phyloP scores from a whole-genome alignment of 805 yeast genomes.

The Kurtzmaniella cleridarum region DNA sequence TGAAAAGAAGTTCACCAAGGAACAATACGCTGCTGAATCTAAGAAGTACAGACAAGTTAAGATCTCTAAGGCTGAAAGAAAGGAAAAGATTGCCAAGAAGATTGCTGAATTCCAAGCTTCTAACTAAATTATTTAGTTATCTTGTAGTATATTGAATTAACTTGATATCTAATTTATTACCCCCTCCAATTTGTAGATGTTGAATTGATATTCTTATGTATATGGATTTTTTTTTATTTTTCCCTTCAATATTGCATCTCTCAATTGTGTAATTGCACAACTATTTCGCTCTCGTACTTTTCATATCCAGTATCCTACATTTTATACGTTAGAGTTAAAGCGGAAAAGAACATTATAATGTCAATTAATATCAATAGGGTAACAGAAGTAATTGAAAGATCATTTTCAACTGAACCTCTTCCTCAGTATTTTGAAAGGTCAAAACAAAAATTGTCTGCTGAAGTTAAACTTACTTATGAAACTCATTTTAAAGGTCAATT shows the following conservation, averaged over 20 bases:
- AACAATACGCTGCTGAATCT: conserved; percentile 94
- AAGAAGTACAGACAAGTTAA: conserved; percentile 85
- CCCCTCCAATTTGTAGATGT: too few species aligned
- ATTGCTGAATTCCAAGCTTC: conserved; percentile 81
- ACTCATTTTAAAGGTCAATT: background rate
- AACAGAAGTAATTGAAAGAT: conserved; percentile 3
- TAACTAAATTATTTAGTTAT: conserved; percentile 20
- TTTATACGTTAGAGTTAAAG: too few species aligned
- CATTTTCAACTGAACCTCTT: background rate
- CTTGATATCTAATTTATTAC: too few species aligned
- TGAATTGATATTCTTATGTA: too few species aligned
- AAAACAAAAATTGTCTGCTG: background rate
- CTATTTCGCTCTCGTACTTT: too few species aligned
- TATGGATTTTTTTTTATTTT: too few species aligned
- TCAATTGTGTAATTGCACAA: too few species aligned
- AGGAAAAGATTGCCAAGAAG: conserved; percentile 85
- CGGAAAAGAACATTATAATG: background rate
- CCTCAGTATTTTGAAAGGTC: conserved; percentile 1
- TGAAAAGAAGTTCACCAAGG: conserved; percentile 92
- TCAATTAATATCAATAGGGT: background rate
- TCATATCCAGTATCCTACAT: too few species aligned
- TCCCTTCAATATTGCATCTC: too few species aligned
- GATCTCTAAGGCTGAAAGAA: conserved; percentile 88
- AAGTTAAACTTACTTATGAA: conserved; percentile 1
- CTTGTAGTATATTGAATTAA: background rate